Evolutionary conservation across 768 basidiomycete species (phyloP), one percentile per base, ranked within the genome.

Genomic region (Butyriboletus loyo): DNA sequence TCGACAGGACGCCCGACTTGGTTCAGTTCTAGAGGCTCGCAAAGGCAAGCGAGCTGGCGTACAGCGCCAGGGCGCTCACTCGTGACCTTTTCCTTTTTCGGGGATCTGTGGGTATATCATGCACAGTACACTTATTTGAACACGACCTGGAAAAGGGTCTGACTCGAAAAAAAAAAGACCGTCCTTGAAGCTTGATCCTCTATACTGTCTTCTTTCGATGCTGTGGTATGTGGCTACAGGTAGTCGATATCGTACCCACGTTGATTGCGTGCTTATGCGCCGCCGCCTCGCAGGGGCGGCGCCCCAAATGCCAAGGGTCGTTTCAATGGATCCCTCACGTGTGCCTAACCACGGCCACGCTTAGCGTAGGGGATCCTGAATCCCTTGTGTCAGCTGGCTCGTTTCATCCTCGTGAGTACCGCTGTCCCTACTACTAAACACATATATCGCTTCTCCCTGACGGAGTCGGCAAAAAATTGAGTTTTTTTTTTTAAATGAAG

Each of bases 271-370:
- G 32, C 42, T 17, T 27, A 7, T 17, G 25, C 21, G 46, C 50
- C 22, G 24, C 41, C 35, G 17, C n/a, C 36, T n/a, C n/a, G n/a
- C n/a, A n/a, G 37, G n/a, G 21, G 37, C 37, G 21, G 37, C 31
- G 19, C 28, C 37, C 35, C 28, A 40, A 13, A 36, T 11, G 31
- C 38, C 51, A 58, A 45, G 46, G 40, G 55, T 49, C 51, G 19
- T 34, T 50, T 46, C 43, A 54, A 62, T 44, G 49, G 49, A 32
- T 21, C 17, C 19, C n/a, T 17, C 15, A 27, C 49, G 19, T 38
- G 60, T 60, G 19, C 60, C 60, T 63, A 57, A 37, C 7, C 31
- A 35, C 50, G 35, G 46, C 59, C 59, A 46, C 24, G 22, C 37
- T 32, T 28, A n/a, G 32, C 35, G 28, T 9, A 39, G 17, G 28